Evolutionary conservation across 331 rosid species (phyloP).

Genomic region (Arachis monticola): DNA sequence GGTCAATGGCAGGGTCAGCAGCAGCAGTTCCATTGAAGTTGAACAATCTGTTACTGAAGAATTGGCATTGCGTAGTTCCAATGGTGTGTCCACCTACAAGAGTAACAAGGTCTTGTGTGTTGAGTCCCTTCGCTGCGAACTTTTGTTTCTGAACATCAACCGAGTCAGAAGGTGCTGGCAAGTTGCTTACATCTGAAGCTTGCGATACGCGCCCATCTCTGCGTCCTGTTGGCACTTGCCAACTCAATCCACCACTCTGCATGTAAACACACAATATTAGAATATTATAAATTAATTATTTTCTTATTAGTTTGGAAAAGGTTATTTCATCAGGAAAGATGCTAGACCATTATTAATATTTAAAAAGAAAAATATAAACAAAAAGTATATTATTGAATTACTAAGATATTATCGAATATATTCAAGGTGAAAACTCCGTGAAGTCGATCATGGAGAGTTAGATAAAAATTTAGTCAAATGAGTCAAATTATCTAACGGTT

Average conservation of each 20-base stretch:
- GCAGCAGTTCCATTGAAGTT: conserved; percentile 50
- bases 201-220: conserved; percentile 49
- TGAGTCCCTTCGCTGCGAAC: conserved; percentile 61
- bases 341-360: no score
- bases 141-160: conserved; percentile 50
- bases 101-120: conserved; percentile 70
- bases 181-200: conserved; percentile 26
- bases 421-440: no score
- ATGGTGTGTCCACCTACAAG: conserved; percentile 58
- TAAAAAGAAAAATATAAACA: no score
- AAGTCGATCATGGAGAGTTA: no score
- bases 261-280: no score
- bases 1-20: conserved; percentile 59
- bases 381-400: no score
- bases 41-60: conserved; percentile 57
- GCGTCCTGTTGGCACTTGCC: conserved; percentile 52
- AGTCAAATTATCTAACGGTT: no score
- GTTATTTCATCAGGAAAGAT: no score
- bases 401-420: no score
- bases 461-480: no score
- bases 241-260: conserved; percentile 54
- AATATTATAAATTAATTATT: no score
- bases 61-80: conserved; percentile 64
- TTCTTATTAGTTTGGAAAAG: no score
- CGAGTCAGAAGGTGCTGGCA: conserved; percentile 48